Base-by-base conservation (phyloP, 176 grass and related monocot genomes). In the Cocos nucifera region DNA sequence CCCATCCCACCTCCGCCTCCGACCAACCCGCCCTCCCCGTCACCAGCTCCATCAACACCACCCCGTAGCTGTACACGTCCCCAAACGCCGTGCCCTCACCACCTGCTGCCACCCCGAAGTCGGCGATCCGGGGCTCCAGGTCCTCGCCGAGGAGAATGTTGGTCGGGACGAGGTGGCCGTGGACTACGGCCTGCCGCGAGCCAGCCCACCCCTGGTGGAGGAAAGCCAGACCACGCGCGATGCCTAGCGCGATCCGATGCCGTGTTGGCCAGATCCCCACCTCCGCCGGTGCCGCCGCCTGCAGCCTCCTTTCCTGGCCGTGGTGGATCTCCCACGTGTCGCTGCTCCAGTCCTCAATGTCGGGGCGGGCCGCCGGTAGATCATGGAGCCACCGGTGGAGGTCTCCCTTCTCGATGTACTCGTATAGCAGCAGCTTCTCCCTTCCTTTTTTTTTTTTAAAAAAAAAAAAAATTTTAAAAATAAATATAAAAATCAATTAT, bases 141-240 rank as follows among this genome's bases (percentile, higher is more conserved):
- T 92, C 81, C 10, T 98, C 84, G 30, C 70, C 77, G 15, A 98
- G 73, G 50, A 98, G 93, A 0, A 98, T 51, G 64, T 98, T 98
- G 59, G 87, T 58, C 0, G 76, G 84, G 49, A 92, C 76, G 25
- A 92, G 55, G 62, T 92, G 87, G 15, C 93, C 84, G 78, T 98
- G 87, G 54, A 77, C 82, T 0, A 77, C 70, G 0, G 81, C 78
- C 0, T 70, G 81, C 0, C 75, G 35, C 16, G 77, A 74, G 27
- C 92, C 83, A 0, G 84, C 84, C 93, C 87, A 98, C 0, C 93
- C 93, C 23, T 98, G 93, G 76, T 98, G 93, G 49, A 98, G 82
- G 85, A 98, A 98, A 0, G 88, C 84, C 0, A 98, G 72, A 0
- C 84, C 93, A 0, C 93, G 79, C 6, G 93, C 84, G 3, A 98